Evolutionary conservation across 75 land plant species (phyloP).

Genomic region (Chamaecyparis obtusa): DNA sequence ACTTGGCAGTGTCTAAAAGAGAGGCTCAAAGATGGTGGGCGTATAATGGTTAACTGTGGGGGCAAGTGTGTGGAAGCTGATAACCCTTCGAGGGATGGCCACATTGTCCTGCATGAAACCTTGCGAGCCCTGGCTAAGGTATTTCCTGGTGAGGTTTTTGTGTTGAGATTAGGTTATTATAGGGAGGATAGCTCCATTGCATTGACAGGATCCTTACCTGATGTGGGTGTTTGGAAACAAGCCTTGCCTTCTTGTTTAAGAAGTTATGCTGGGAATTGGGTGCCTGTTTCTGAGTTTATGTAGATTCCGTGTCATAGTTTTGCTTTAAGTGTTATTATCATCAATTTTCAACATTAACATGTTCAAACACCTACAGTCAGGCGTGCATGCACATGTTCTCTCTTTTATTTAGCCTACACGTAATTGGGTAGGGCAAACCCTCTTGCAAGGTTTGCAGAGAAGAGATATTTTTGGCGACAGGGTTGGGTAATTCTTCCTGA

Average conservation of each 20-base stretch:
- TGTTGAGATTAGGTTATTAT: constrained; percentile 36
- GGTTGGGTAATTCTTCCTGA: neutral
- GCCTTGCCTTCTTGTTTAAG: constrained; percentile 35
- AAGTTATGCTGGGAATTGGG: constrained; percentile 49
- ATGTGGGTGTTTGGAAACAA: constrained; percentile 45
- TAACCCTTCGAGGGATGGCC: constrained; percentile 59
- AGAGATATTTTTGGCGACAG: neutral
- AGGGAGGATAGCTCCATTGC: constrained; percentile 68
- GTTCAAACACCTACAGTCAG: neutral
- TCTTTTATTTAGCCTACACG: neutral
- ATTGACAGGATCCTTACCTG: constrained; percentile 57
- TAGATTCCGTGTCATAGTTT: neutral
- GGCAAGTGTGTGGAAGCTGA: constrained; percentile 90
- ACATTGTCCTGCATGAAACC: constrained; percentile 57
- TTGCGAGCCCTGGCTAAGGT: constrained; percentile 53
- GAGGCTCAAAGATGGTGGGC: constrained; percentile 63
- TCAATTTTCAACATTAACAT: neutral
- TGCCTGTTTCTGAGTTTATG: constrained; percentile 18
- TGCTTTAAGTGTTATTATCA: neutral
- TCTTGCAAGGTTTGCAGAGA: neutral
- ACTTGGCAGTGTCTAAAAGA: constrained; percentile 62
- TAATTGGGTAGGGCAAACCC: neutral
- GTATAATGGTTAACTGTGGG: constrained; percentile 92
- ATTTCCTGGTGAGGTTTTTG: constrained; percentile 46
- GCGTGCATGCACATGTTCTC: neutral